Percentiles rank a stretch among this genome's conserved stretches.
Evolutionary conservation across 345 rosid genomes (phyloP).

Genomic region (Triadica sebifera): DNA sequence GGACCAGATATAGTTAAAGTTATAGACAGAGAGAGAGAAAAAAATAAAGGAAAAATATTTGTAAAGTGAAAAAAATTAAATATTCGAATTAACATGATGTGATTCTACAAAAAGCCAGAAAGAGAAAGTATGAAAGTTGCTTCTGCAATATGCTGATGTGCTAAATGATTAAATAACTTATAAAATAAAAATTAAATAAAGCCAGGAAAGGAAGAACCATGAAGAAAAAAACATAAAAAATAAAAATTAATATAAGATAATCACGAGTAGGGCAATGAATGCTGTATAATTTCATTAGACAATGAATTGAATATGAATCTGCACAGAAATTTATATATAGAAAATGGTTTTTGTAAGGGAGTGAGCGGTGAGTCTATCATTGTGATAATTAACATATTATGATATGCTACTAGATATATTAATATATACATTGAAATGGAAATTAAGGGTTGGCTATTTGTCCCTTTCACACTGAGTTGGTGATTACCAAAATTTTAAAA

Average conservation of each 20-base stretch:
- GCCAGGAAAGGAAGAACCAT: neutral
- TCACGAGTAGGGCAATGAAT: constrained; percentile 12
- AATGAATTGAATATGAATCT: neutral
- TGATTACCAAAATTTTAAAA: constrained; percentile 27
- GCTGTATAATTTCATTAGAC: constrained; percentile 18
- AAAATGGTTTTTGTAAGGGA: constrained; percentile 32
- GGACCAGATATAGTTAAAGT: too few species aligned
- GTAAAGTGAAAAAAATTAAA: neutral
- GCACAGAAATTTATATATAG: neutral
- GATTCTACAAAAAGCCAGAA: constrained; percentile 22
- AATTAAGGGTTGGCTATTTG: constrained; percentile 35
- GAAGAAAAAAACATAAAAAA: neutral
- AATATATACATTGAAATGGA: constrained; percentile 28
- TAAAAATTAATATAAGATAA: neutral
- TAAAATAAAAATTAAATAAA: neutral
- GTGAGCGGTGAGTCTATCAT: constrained; percentile 33
- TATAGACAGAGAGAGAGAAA: too few species aligned
- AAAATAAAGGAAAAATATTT: too few species aligned
- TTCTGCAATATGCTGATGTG: constrained; percentile 2
- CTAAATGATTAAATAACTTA: neutral
- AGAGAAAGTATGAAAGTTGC: neutral
- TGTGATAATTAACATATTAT: constrained; percentile 17
- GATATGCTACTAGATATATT: constrained; percentile 14
- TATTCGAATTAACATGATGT: constrained; percentile 13
- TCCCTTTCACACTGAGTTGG: constrained; percentile 34